A percentile compares a stretch with the other conserved stretches of the same genome.
Evolutionary conservation across 2,329 filamentous ascomycete species (phyloP).

Genomic region (Aspergillus costaricaensis): DNA sequence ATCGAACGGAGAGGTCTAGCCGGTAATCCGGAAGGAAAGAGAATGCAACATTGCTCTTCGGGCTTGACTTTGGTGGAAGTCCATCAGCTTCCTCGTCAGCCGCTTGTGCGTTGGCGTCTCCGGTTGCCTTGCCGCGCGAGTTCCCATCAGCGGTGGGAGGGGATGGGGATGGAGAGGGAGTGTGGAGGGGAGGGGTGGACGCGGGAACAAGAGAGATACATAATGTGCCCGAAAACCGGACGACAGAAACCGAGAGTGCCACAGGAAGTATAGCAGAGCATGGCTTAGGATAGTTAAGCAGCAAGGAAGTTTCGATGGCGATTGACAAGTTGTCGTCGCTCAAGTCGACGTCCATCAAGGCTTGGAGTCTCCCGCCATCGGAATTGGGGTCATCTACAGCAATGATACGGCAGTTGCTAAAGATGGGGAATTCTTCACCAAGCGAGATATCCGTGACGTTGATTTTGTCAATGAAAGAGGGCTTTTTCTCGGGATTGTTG

Average conservation of each 20-base stretch:
- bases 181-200: constrained; percentile 40
- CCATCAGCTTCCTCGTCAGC: constrained; percentile 9
- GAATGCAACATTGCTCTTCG: constrained; percentile 84
- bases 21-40: constrained; percentile 73
- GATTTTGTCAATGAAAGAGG: constrained; percentile 91
- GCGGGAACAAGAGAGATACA: constrained; percentile 90
- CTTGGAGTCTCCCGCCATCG: constrained; percentile 78
- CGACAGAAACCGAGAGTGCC: constrained; percentile 85
- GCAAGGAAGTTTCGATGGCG: constrained; percentile 88
- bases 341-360: constrained; percentile 93
- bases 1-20: constrained; percentile 65
- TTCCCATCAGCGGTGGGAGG: constrained; percentile 27
- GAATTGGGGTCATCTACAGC: constrained; percentile 64
- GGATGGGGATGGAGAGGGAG: constrained; percentile 35
- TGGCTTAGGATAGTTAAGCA: constrained; percentile 92
- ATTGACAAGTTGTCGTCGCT: constrained; percentile 90
- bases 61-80: constrained; percentile 50
- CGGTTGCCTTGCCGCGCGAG: constrained; percentile 13
- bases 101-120: constrained; percentile 8
- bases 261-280: constrained; percentile 87
- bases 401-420: constrained; percentile 96
- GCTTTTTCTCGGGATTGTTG: constrained; percentile 83
- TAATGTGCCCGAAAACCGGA: constrained; percentile 90
- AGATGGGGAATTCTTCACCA: constrained; percentile 96
- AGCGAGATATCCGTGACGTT: constrained; percentile 89